Evolutionary conservation across 2,329 filamentous ascomycete genomes (phyloP), one percentile per base, ranked within the genome.

Genomic region (Seiridium unicorne): DNA sequence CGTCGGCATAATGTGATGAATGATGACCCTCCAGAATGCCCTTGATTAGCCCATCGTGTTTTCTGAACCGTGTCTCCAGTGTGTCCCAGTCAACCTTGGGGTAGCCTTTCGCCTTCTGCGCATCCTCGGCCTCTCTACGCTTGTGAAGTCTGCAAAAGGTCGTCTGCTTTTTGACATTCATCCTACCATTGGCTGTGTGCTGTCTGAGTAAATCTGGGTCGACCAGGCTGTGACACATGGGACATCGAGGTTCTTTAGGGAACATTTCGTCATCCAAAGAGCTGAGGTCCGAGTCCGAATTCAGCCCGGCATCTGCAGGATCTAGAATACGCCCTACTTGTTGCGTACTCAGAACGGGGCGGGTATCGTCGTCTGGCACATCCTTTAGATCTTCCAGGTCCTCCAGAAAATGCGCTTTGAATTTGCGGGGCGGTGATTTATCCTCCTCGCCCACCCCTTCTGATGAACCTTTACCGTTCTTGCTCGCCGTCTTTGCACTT

Each of bases 31-130:
- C 77, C 35, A 96, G 77, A 34, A 96, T 79, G 11, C 72, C 73
- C 61, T 83, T 77, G 2, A 96, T 73, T 44, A 80, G 77, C 0
- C 71, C 65, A 61, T 85, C 80, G 70, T 92, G 84, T 4, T 73
- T 68, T 3, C 76, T 70, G 36, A 93, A 83, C 5, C 91, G 85
- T 3, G 70, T 62, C 18, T 86, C 80, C 32, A 96, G 79, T 0
- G 65, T 68, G 1, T 75, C 72, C 91, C 92, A 96, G 60, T 91
- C 76, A 56, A 96, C 89, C 0, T 75, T 71, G 0, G 92, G 92
- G 70, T 94, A 95, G 0, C 84, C 81, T 48, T 78, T 82, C 11
- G 79, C 71, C 8, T 64, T 68, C 76, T 83, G 85, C 3, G 72
- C 71, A 6, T 77, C 73, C 58, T 75, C 65, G 2, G 88, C 89